Conservation (phyloP, 192 early-diverging fungal species). For the Phlyctochytrium arcticum region DNA sequence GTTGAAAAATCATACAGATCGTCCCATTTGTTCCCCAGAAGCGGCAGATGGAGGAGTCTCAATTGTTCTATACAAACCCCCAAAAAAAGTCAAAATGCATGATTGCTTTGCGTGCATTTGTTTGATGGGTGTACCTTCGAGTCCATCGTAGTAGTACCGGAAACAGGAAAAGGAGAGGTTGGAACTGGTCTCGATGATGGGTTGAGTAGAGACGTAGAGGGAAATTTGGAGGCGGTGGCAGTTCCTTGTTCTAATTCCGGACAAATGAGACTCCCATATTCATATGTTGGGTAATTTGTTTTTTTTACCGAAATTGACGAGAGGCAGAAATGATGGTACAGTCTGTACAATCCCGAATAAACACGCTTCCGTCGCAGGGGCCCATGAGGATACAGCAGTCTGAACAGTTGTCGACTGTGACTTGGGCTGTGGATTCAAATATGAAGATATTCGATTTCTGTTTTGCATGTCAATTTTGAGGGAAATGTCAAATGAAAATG, state of each 20-base stretch:
- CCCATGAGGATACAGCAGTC: constrained; percentile 27
- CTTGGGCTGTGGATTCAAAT: constrained; percentile 15
- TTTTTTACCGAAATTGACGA: constrained; percentile 31
- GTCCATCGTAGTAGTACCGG: constrained; percentile 15
- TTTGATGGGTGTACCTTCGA: no score
- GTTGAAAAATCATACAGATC: constrained; percentile 33
- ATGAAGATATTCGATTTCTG: constrained; percentile 19
- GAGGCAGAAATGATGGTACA: constrained; percentile 20
- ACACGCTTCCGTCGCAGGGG: constrained; percentile 35
- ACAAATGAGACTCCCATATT: no score
- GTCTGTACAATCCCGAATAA: constrained; percentile 28
- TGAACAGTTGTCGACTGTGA: constrained; percentile 20
- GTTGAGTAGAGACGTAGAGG: constrained; percentile 26
- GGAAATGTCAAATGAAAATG: no score
- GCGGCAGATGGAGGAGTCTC: no score
- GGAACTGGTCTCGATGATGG: constrained; percentile 24
- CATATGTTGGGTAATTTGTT: no score
- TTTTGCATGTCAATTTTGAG: no score
- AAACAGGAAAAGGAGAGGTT: constrained; percentile 29
- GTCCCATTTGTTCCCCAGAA: constrained; percentile 24
- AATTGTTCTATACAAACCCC: no score
- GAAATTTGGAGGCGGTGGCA: no score
- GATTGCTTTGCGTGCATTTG: no score
- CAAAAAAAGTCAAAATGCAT: no score
- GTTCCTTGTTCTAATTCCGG: no score